These are phyloP conservation scores for Verticillium klebahnii DNA, from an alignment of 2,329 filamentous ascomycete genomes.

Conservation along the genomic window DNA sequence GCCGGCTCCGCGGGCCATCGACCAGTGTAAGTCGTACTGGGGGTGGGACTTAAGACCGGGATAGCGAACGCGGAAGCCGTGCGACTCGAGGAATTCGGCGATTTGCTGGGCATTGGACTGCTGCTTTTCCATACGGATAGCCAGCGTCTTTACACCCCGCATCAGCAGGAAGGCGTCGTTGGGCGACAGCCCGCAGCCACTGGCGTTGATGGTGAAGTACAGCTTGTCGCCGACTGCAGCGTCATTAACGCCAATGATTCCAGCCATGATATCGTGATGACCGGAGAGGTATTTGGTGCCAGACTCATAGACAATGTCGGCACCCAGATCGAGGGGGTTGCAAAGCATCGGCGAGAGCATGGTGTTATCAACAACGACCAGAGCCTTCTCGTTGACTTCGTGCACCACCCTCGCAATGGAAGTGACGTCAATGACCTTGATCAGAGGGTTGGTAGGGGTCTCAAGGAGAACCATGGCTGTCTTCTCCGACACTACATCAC, in stretches of 20 bases:
- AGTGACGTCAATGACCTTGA: constrained; percentile 94
- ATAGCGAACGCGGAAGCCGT: constrained; percentile 93
- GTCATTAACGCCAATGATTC: constrained; percentile 90
- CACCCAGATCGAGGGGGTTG: constrained; percentile 90
- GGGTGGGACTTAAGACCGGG: constrained; percentile 92
- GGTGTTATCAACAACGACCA: constrained; percentile 96
- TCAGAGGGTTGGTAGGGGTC: constrained; percentile 94
- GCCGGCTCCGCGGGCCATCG: constrained; percentile 88
- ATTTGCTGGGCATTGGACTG: constrained; percentile 88
- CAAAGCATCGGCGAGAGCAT: constrained; percentile 95
- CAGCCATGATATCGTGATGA: constrained; percentile 98
- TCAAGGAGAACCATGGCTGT: constrained; percentile 95
- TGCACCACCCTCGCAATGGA: constrained; percentile 74
- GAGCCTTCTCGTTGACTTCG: constrained; percentile 67
- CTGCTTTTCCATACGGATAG: constrained; percentile 98
- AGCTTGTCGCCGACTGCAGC: constrained; percentile 76
- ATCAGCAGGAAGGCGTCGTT: constrained; percentile 96
- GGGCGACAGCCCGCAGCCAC: constrained; percentile 87
- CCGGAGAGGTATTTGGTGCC: constrained; percentile 97
- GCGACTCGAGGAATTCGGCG: constrained; percentile 83
- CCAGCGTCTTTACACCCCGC: constrained; percentile 91
- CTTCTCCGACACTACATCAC: constrained; percentile 65
- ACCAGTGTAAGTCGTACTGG: constrained; percentile 94
- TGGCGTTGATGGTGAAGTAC: constrained; percentile 96
- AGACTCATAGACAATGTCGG: constrained; percentile 95